Evolutionary conservation across 495 filamentous ascomycete genomes (phyloP).

Genomic region (Collariella sp.): DNA sequence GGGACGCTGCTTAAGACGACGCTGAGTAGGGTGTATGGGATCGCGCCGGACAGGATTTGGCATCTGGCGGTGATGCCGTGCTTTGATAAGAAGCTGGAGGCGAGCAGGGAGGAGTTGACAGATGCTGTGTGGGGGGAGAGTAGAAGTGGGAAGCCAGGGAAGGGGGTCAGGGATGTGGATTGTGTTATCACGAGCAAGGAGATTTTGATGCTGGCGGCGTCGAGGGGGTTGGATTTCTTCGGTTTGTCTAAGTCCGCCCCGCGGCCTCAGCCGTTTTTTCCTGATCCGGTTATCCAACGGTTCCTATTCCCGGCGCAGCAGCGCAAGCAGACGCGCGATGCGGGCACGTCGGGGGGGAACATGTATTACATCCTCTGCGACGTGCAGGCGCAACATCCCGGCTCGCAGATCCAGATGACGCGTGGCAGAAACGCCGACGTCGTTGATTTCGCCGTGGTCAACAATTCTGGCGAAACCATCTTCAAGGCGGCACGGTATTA

Average conservation of each 20-base stretch:
- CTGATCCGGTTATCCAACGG: conserved; percentile 54
- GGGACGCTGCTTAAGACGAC: conserved; percentile 84
- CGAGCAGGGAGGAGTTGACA: conserved; percentile 85
- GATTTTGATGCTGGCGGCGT: conserved; percentile 75
- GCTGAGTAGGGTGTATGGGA: conserved; percentile 57
- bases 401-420: conserved; percentile 55
- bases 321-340: conserved; percentile 26
- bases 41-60: conserved; percentile 78
- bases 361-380: conserved; percentile 69
- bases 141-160: conserved; percentile 33
- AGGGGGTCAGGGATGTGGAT: conserved; percentile 77
- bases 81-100: conserved; percentile 98
- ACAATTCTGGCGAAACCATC: conserved; percentile 45
- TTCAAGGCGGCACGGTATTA: conserved; percentile 87
- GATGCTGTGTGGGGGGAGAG: conserved; percentile 58
- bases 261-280: conserved; percentile 44
- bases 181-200: conserved; percentile 96
- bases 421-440: conserved; percentile 87
- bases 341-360: conserved; percentile 83
- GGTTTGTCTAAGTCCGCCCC: conserved; percentile 52
- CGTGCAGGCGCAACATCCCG: conserved; percentile 59
- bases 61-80: conserved; percentile 94
- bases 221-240: conserved; percentile 65
- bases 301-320: conserved; percentile 56
- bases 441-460: conserved; percentile 64